phyloP scores from a whole-genome alignment of 2,329 filamentous ascomycete genomes.

The Fusarium luffae region DNA sequence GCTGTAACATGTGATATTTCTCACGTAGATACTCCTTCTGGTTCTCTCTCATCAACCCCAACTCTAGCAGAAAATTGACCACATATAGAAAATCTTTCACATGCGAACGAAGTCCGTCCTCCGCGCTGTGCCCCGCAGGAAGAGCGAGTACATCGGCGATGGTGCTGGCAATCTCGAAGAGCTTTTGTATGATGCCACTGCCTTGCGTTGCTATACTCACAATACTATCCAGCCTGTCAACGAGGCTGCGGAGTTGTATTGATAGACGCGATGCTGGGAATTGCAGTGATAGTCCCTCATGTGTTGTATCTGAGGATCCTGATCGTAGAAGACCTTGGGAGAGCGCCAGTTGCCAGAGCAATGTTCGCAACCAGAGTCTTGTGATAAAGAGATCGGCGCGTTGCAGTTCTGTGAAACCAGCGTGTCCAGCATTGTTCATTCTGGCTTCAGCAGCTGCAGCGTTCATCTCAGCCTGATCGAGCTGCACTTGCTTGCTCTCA shows the following conservation, averaged over 20 bases:
- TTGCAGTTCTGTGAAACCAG: slow-evolving; percentile 53
- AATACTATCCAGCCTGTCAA: slow-evolving; percentile 50
- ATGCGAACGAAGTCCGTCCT: slow-evolving; percentile 58
- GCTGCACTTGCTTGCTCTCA: slow-evolving; percentile 54
- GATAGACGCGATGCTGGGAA: slow-evolving; percentile 55
- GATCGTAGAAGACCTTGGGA: slow-evolving; percentile 54
- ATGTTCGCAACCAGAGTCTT: slow-evolving; percentile 54
- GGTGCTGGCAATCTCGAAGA: slow-evolving; percentile 70
- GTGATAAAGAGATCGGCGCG: slow-evolving; percentile 56
- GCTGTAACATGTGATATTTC: slow-evolving; percentile 52
- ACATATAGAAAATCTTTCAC: slow-evolving; percentile 66
- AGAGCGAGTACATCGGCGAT: slow-evolving; percentile 68
- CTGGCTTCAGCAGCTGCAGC: slow-evolving; percentile 46
- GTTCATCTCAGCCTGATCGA: slow-evolving; percentile 52
- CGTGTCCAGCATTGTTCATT: slow-evolving; percentile 42
- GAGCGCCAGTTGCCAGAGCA: slow-evolving; percentile 56
- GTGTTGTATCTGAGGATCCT: slow-evolving; percentile 46
- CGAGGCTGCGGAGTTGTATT: slow-evolving; percentile 53
- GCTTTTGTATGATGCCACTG: slow-evolving; percentile 66
- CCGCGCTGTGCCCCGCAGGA: slow-evolving; percentile 53
- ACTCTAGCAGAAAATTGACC: slow-evolving; percentile 61
- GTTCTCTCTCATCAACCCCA: slow-evolving; percentile 59
- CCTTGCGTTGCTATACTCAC: slow-evolving; percentile 65
- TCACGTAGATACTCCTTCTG: slow-evolving; percentile 56
- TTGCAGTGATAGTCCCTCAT: slow-evolving; percentile 54